phyloP scores from a whole-genome alignment of 2,329 filamentous ascomycete genomes.

The Beauveria australis region DNA sequence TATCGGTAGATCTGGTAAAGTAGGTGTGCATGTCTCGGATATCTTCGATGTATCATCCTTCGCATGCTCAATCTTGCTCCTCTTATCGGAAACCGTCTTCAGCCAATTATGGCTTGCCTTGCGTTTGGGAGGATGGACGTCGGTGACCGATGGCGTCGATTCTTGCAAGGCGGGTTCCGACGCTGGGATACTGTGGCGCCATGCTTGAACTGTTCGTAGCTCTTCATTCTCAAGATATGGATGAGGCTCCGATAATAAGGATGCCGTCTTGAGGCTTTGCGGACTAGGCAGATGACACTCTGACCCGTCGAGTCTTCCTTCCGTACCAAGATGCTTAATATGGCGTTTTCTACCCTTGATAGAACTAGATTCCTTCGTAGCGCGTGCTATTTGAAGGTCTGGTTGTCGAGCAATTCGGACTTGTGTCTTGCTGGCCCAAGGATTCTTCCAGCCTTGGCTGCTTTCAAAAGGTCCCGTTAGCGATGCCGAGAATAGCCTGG shows the following conservation, averaged over 20 bases:
- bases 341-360: neutral
- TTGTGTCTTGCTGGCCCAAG: slow-evolving; percentile 34
- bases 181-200: slow-evolving; percentile 21
- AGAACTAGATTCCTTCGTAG: neutral
- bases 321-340: neutral
- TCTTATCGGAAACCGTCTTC: slow-evolving; percentile 23
- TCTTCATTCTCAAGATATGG: slow-evolving; percentile 17
- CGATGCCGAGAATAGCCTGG: slow-evolving; percentile 51
- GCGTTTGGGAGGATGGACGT: slow-evolving; percentile 8
- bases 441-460: slow-evolving; percentile 42
- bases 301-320: neutral
- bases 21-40: neutral
- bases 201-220: slow-evolving; percentile 23
- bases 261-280: slow-evolving; percentile 16
- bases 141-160: slow-evolving; percentile 16
- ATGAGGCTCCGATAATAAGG: slow-evolving; percentile 8
- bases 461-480: slow-evolving; percentile 54
- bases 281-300: slow-evolving; percentile 15
- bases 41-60: neutral
- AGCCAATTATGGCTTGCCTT: slow-evolving; percentile 23
- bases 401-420: neutral
- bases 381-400: neutral
- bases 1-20: neutral
- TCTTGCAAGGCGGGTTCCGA: slow-evolving; percentile 1
- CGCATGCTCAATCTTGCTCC: slow-evolving; percentile 6